Conservation (phyloP, 2,329 filamentous ascomycete genomes). For the Calonectria pseudoturangicola region DNA sequence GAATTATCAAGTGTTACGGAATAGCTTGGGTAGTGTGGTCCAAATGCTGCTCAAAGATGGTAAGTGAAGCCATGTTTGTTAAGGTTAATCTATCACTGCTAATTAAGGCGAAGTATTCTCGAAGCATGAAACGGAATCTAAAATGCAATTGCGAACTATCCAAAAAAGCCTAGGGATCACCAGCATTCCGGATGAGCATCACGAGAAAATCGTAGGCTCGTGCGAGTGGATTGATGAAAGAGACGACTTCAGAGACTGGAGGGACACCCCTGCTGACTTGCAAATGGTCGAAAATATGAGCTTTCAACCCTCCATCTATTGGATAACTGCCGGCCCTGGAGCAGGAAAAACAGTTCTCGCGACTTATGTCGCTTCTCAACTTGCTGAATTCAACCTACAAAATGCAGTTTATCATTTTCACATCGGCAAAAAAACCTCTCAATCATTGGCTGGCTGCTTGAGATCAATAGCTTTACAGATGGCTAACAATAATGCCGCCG, state of each 20-base stretch:
- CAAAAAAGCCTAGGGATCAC: conserved; percentile 1
- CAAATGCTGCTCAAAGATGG: conserved; percentile 8
- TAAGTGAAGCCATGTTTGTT: background rate
- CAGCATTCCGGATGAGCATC: background rate
- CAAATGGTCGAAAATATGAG: background rate
- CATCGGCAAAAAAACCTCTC: conserved; percentile 37
- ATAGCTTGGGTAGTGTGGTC: conserved; percentile 44
- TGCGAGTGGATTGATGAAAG: conserved; percentile 17
- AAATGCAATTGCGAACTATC: background rate
- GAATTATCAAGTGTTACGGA: conserved; percentile 53
- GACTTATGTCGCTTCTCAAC: conserved; percentile 26
- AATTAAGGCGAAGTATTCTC: background rate
- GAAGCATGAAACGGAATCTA: background rate
- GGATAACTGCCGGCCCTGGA: conserved; percentile 1
- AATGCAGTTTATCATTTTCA: conserved; percentile 49
- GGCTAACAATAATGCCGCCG: conserved; percentile 49
- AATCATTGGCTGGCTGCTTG: conserved; percentile 43
- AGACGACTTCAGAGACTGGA: conserved; percentile 17
- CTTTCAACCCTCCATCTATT: background rate
- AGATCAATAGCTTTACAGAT: conserved; percentile 59
- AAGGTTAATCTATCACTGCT: background rate
- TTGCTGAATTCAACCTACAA: conserved; percentile 32
- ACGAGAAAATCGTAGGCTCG: background rate
- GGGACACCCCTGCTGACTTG: background rate
- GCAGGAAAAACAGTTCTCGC: conserved; percentile 5